Evolutionary conservation across 164 flowering plant genomes (phyloP).

Genomic region (Liriodendron chinense): DNA sequence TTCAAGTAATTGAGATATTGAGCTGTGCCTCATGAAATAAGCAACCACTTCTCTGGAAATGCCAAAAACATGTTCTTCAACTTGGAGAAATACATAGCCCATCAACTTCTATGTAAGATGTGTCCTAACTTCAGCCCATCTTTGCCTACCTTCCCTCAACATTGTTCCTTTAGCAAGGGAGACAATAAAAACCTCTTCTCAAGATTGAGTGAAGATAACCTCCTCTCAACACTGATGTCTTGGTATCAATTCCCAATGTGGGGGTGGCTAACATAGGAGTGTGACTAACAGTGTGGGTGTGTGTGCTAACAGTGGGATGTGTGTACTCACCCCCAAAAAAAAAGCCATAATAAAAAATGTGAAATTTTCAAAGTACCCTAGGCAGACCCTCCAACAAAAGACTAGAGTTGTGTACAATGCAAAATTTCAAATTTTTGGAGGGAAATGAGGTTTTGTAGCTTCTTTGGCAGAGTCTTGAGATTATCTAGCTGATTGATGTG

Average conservation of each 20-base stretch:
- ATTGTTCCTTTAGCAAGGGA: neutral
- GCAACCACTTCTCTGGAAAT: too few relatives aligned
- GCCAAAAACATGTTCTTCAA: neutral
- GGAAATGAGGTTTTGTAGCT: neutral
- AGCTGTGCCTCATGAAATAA: too few relatives aligned
- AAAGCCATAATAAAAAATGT: neutral
- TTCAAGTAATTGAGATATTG: too few relatives aligned
- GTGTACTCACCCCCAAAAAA: too few relatives aligned
- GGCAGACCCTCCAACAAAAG: slow-evolving; percentile 5
- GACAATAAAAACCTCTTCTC: too few relatives aligned
- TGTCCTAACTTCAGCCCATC: neutral
- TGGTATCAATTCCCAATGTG: too few relatives aligned
- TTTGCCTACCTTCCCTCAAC: neutral
- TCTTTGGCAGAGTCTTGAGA: neutral
- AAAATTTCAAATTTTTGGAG: neutral
- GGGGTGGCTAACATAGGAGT: too few relatives aligned
- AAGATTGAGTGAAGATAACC: too few relatives aligned
- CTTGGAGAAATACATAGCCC: neutral
- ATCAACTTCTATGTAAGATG: neutral
- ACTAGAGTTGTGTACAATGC: neutral
- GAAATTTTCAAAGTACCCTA: neutral
- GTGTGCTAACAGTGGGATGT: too few relatives aligned
- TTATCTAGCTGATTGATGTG: neutral
- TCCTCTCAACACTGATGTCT: too few relatives aligned
- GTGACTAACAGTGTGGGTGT: too few relatives aligned